phyloP scores from a whole-genome alignment of 2,329 filamentous ascomycete genomes.

The Trichoderma pleuroti region DNA sequence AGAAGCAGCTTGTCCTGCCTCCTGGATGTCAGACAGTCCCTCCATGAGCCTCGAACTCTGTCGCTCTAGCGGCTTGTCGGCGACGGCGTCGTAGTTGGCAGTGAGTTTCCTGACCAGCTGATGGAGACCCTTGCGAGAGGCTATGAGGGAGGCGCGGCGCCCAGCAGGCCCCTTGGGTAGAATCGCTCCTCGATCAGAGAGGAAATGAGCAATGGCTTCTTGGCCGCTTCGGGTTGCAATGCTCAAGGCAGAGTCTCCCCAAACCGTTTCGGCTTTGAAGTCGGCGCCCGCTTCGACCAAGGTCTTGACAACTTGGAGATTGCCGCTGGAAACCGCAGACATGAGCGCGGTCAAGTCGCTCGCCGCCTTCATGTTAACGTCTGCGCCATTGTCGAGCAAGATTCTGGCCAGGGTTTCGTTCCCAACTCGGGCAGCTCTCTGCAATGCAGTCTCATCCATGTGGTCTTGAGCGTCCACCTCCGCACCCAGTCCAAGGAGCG shows the following conservation, averaged over 20 bases:
- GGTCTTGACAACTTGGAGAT: neutral
- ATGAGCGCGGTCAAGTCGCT: slow-evolving; percentile 17
- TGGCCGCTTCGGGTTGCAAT: slow-evolving; percentile 17
- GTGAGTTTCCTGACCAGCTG: slow-evolving; percentile 9
- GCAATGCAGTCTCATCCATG: slow-evolving; percentile 17
- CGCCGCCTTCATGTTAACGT: slow-evolving; percentile 12
- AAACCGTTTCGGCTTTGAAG: neutral
- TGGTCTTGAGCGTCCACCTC: neutral
- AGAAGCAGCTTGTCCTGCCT: neutral
- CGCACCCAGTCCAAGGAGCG: slow-evolving; percentile 2
- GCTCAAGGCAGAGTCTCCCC: slow-evolving; percentile 17
- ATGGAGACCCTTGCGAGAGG: slow-evolving; percentile 3
- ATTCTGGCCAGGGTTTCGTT: neutral
- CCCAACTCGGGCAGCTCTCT: slow-evolving; percentile 12
- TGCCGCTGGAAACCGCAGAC: slow-evolving; percentile 18
- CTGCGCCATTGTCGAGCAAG: neutral
- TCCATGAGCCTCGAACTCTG: slow-evolving; percentile 2
- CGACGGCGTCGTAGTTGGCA: slow-evolving; percentile 1
- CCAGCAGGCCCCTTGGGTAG: neutral
- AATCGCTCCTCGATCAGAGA: slow-evolving; percentile 7
- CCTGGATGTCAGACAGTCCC: neutral
- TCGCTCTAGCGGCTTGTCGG: neutral
- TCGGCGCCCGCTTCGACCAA: neutral
- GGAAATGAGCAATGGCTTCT: slow-evolving; percentile 16
- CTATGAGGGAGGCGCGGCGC: neutral